These are phyloP conservation scores for Agaricus bisporus DNA, from an alignment of 768 basidiomycete genomes.

Conservation along the genomic window DNA sequence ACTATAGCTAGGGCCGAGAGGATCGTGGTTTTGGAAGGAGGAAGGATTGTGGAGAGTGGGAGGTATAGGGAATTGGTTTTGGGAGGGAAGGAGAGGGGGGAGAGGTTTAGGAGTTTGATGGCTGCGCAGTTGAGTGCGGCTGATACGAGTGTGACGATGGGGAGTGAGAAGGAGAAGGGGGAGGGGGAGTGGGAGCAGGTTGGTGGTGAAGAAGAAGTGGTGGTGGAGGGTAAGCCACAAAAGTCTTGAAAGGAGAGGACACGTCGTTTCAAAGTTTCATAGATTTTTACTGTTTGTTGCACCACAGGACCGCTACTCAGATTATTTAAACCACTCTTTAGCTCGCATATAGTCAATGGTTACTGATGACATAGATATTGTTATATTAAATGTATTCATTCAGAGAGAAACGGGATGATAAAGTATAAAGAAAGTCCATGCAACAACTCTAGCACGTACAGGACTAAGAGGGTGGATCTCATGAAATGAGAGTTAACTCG, in stretches of 20 bases:
- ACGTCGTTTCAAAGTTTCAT: too few species aligned
- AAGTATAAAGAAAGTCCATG: too few species aligned
- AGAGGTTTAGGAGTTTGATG: slow-evolving; percentile 84
- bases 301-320: too few species aligned
- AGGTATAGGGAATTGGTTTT: slow-evolving; percentile 71
- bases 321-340: too few species aligned
- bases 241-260: background rate
- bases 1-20: slow-evolving; percentile 88
- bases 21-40: slow-evolving; percentile 87
- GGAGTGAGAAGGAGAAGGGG: slow-evolving; percentile 11
- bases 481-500: too few species aligned
- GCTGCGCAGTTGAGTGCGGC: slow-evolving; percentile 74
- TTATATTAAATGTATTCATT: too few species aligned
- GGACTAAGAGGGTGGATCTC: too few species aligned
- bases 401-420: too few species aligned
- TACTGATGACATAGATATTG: too few species aligned
- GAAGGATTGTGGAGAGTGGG: slow-evolving; percentile 76
- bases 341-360: too few species aligned
- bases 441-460: too few species aligned
- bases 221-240: background rate
- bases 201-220: background rate
- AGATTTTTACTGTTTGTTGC: too few species aligned
- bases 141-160: slow-evolving; percentile 21
- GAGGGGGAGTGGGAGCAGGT: slow-evolving; percentile 1
- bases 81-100: slow-evolving; percentile 42